A percentile compares a stretch with the other conserved stretches of the same genome.
phyloP scores from a whole-genome alignment of 78 protist species.

The Dictyostelium firmibasis region DNA sequence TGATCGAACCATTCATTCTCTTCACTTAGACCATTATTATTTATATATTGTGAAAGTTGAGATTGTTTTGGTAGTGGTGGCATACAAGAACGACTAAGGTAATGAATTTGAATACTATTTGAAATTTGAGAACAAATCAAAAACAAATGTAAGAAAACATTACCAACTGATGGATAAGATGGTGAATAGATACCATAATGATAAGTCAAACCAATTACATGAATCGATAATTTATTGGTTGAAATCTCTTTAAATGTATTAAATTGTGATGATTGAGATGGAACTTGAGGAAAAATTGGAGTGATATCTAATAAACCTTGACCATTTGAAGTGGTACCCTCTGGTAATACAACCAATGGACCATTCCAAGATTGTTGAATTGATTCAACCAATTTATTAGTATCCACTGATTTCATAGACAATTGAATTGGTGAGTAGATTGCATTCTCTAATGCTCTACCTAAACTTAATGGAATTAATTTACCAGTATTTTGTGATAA shows the following conservation, averaged over 20 bases:
- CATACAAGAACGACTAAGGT: constrained; percentile 39
- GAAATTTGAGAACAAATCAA: constrained; percentile 23
- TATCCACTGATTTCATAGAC: background rate
- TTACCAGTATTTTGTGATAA: background rate
- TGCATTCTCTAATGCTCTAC: constrained; percentile 35
- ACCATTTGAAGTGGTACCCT: constrained; percentile 72
- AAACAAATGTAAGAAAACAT: constrained; percentile 8
- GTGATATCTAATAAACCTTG: constrained; percentile 16
- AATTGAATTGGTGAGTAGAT: constrained; percentile 44
- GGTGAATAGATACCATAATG: constrained; percentile 10
- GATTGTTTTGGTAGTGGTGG: constrained; percentile 17
- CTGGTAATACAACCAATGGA: constrained; percentile 38
- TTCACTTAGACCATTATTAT: background rate
- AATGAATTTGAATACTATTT: constrained; percentile 20
- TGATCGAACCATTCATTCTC: constrained; percentile 39
- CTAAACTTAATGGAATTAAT: constrained; percentile 19
- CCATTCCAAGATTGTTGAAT: constrained; percentile 28
- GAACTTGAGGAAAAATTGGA: background rate
- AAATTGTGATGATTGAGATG: background rate
- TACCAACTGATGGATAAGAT: constrained; percentile 37
- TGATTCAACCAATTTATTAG: background rate
- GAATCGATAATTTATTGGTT: background rate
- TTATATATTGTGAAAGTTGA: background rate
- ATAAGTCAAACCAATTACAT: constrained; percentile 41
- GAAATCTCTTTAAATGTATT: background rate